Base-by-base conservation (phyloP, 768 basidiomycete genomes). In the Leccinum incarnatum region DNA sequence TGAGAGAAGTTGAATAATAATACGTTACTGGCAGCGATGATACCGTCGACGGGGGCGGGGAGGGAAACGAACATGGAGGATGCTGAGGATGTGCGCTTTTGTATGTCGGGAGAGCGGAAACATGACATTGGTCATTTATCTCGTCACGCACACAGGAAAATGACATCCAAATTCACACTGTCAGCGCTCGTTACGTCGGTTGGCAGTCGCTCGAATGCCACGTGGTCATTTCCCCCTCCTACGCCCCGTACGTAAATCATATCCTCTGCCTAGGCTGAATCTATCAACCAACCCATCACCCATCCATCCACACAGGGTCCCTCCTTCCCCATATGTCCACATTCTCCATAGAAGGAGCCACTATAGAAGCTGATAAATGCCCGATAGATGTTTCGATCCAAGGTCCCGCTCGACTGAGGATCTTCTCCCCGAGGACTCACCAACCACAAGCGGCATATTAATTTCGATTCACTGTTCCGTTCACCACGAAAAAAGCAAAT, bases 81-180 rank as follows among this genome's bases (percentile, higher is more conserved):
- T 19, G 42, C 2, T 23, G 23, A 40, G 4, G 32, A 37, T 37
- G 14, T 6, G 49, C 55, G 68, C 53, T 71, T 72, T 72, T 72
- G 65, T 68, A 54, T 37, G 62, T 56, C 52, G 47, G 52, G 50
- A 49, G 62, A 48, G 45, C 36, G 51, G 65, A 48, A 15, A 29
- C 58, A 58, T 34, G 5, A 19, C 52, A 42, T 69, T 62, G 59
- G 64, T 65, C 56, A 69, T 61, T 11, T 47, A 51, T 71, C 57
- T 63, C 71, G 71, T 70, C 61, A 74, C 59, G 37, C 59, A 62
- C 63, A 62, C 63, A 72, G 71, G 57, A 68, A 48, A 36, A 6
- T 72, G 71, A 65, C 67, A 62, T 2, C 11, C 37, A 59, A 60
- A 62, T 72, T 70, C 70, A 64, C 68, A 69, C 69, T 52, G 69